Percentiles rank a stretch among this genome's conserved stretches.
Conservation (phyloP, 2,329 filamentous ascomycete genomes). For the Metarhizium humberi region DNA sequence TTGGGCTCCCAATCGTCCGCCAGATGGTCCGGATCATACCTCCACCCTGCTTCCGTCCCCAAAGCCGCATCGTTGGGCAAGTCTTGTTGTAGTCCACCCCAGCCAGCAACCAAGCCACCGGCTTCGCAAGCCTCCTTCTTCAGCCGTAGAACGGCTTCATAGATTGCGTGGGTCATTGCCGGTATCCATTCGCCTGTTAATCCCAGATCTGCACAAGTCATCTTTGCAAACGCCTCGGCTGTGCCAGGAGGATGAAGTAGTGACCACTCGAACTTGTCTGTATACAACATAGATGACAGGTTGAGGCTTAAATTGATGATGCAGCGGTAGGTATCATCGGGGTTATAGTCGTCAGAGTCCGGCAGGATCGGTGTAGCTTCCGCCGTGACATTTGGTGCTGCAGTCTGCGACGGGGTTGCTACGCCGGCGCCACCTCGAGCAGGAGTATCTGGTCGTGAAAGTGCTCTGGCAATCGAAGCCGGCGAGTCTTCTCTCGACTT, state of each 20-base stretch:
- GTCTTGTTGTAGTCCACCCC: slow-evolving; percentile 50
- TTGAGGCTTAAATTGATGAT: slow-evolving; percentile 88
- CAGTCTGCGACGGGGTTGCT: slow-evolving; percentile 36
- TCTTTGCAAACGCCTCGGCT: slow-evolving; percentile 83
- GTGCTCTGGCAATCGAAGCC: slow-evolving; percentile 21
- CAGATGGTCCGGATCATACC: slow-evolving; percentile 86
- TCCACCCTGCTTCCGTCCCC: slow-evolving; percentile 79
- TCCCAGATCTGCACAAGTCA: slow-evolving; percentile 87
- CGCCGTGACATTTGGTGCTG: slow-evolving; percentile 53
- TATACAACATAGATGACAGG: slow-evolving; percentile 82
- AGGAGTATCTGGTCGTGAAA: slow-evolving; percentile 48
- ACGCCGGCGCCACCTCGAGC: slow-evolving; percentile 38
- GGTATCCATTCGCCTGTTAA: slow-evolving; percentile 88
- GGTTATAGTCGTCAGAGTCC: slow-evolving; percentile 69
- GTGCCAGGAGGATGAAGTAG: slow-evolving; percentile 84
- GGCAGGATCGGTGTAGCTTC: slow-evolving; percentile 51
- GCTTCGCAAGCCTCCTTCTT: slow-evolving; percentile 97
- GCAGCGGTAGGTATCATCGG: slow-evolving; percentile 90
- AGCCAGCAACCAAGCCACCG: slow-evolving; percentile 71
- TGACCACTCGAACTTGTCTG: slow-evolving; percentile 97
- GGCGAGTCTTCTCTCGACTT: slow-evolving; percentile 30
- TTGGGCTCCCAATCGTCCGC: slow-evolving; percentile 79
- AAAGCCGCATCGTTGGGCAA: slow-evolving; percentile 85
- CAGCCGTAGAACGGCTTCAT: slow-evolving; percentile 81
- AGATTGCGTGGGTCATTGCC: slow-evolving; percentile 91